phyloP scores from a whole-genome alignment of 2,329 filamentous ascomycete genomes.

The Pleoardoris graminearum region DNA sequence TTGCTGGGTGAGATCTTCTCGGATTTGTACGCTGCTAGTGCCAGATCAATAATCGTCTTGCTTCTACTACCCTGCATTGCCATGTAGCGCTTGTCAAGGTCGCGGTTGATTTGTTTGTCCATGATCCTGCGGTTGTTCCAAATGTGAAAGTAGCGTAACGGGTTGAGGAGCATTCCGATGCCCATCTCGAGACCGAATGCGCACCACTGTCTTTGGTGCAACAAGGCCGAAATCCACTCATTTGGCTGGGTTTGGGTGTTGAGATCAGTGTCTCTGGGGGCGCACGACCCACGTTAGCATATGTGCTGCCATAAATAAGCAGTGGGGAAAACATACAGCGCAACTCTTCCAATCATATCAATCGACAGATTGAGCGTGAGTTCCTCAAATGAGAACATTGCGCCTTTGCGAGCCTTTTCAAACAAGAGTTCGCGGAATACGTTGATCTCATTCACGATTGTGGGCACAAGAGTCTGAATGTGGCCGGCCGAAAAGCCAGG shows the following conservation, averaged over 20 bases:
- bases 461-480: slow-evolving; percentile 57
- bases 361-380: slow-evolving; percentile 17
- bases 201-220: slow-evolving; percentile 11
- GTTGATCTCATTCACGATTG: slow-evolving; percentile 31
- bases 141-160: slow-evolving; percentile 11
- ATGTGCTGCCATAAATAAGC: neutral
- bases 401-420: slow-evolving; percentile 8
- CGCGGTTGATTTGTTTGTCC: slow-evolving; percentile 12
- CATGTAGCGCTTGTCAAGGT: slow-evolving; percentile 8
- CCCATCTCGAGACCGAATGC: slow-evolving; percentile 10
- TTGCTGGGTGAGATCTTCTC: neutral
- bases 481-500: slow-evolving; percentile 51
- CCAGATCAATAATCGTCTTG: slow-evolving; percentile 12
- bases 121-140: slow-evolving; percentile 17
- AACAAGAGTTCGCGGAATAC: slow-evolving; percentile 4
- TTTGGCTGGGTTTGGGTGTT: slow-evolving; percentile 9
- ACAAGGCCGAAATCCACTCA: slow-evolving; percentile 11
- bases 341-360: slow-evolving; percentile 22
- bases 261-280: slow-evolving; percentile 12
- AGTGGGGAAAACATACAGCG: slow-evolving; percentile 14
- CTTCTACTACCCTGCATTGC: neutral
- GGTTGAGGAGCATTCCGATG: slow-evolving; percentile 14
- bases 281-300: too few species aligned
- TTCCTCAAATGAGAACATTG: slow-evolving; percentile 22
- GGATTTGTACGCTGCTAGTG: slow-evolving; percentile 4